Base-by-base conservation (phyloP, 2,329 filamentous ascomycete genomes). In the Fonsecaea monophora region DNA sequence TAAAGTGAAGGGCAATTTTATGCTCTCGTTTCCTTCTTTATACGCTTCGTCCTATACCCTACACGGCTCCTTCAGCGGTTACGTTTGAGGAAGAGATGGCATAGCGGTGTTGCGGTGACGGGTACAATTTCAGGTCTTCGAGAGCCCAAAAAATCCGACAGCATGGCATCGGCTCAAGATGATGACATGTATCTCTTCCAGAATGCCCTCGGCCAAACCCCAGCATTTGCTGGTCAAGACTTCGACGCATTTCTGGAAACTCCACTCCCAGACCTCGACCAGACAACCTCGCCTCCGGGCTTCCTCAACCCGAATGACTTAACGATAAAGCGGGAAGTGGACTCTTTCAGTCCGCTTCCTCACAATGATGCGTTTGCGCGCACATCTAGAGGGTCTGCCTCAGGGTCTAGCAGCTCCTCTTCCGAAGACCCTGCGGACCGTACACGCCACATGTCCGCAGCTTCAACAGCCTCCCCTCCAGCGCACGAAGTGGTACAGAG, bases 321-420 rank as follows among this genome's bases (percentile, higher is more conserved):
- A 35, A 66, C 65, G 10, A 68, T 70, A 53, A 71, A 73, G 55
- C 58, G 65, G 34, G 69, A 72, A 54, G 54, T 53, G 15, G 64
- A 69, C 18, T 59, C 60, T 21, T 66, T 67, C 57, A 77, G 61
- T 69, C 76, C 15, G 70, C 77, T 67, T 65, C 76, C 32, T 37
- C 34, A 53, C 40, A 45, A 59, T 30, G 65, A 45, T 45, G 61
- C 64, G 34, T 70, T 70, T 73, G 79, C 18, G 75, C 81, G 62
- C 25, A 79, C 79, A 3, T 77, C 78, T n/a, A 78, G 78, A n/a
- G 80, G 81, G 60, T 83, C 81, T 4, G 76, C 77, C 2, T 80
- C 79, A 2, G 76, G 78, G 1, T 80, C 79, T 4, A 82, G 78
- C 66, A 79, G 77, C 59, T 82, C 80, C 4, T 80, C 78, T 2